Conservation (phyloP, 768 basidiomycete genomes). For the Leccinum obscurum region DNA sequence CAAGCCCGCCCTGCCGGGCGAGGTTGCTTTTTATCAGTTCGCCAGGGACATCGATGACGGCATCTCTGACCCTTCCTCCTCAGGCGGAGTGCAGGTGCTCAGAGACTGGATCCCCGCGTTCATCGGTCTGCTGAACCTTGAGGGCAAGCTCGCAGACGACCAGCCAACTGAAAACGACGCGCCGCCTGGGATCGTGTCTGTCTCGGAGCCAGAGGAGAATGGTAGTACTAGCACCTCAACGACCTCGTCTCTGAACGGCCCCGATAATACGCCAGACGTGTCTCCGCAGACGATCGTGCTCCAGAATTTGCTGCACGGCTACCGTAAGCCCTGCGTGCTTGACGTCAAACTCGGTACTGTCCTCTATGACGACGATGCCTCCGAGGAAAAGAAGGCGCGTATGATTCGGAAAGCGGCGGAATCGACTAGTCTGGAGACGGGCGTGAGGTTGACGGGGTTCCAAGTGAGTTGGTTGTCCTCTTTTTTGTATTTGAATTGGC, state of each 20-base stretch:
- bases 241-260: constrained; percentile 26
- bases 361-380: constrained; percentile 70
- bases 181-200: constrained; percentile 25
- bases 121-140: constrained; percentile 76
- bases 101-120: constrained; percentile 71
- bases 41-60: constrained; percentile 29
- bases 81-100: constrained; percentile 30
- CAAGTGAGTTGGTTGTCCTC: constrained; percentile 53
- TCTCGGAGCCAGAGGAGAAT: constrained; percentile 31
- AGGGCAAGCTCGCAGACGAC: constrained; percentile 39
- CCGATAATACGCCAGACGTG: background rate
- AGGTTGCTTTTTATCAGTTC: constrained; percentile 71
- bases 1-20: constrained; percentile 67
- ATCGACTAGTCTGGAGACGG: constrained; percentile 75
- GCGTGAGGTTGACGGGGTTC: constrained; percentile 85
- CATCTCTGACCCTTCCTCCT: constrained; percentile 23
- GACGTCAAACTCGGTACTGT: constrained; percentile 93
- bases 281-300: constrained; percentile 72
- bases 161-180: constrained; percentile 3
- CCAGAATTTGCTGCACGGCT: constrained; percentile 76
- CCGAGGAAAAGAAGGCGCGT: constrained; percentile 71
- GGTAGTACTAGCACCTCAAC: constrained; percentile 34
- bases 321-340: constrained; percentile 80
- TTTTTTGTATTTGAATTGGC: constrained; percentile 19
- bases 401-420: constrained; percentile 71